Evolutionary conservation across 441 rosid genomes (phyloP).

Genomic region (Gossypium davidsonii): DNA sequence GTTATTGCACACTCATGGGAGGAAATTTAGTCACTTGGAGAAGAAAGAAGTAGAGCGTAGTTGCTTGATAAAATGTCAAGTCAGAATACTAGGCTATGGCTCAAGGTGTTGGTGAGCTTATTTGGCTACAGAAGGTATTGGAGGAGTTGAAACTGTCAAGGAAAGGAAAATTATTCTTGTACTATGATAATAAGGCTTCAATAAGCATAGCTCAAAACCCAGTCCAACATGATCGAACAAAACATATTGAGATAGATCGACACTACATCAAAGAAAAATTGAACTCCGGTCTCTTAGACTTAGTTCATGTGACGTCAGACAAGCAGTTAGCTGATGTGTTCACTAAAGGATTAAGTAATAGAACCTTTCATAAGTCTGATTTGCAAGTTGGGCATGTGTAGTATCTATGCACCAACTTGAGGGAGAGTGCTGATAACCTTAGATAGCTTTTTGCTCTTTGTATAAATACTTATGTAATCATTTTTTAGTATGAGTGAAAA

Average conservation of each 20-base stretch:
- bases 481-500: too few species aligned
- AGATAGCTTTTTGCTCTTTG: too few species aligned
- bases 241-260: background rate
- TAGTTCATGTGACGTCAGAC: background rate
- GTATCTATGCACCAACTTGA: background rate
- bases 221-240: background rate
- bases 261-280: background rate
- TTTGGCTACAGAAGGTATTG: background rate
- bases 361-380: background rate
- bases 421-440: background rate
- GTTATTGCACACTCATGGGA: background rate
- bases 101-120: background rate
- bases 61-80: background rate
- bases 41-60: background rate
- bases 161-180: background rate
- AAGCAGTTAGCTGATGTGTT: background rate
- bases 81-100: background rate
- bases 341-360: background rate
- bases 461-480: too few species aligned
- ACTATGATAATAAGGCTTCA: background rate
- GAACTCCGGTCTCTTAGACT: too few species aligned
- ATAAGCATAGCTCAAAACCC: background rate
- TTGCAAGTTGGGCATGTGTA: background rate
- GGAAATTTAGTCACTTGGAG: background rate
- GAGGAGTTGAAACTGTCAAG: background rate